phyloP scores from a whole-genome alignment of 495 filamentous ascomycete species.

The Lasiosphaeris hirsuta region DNA sequence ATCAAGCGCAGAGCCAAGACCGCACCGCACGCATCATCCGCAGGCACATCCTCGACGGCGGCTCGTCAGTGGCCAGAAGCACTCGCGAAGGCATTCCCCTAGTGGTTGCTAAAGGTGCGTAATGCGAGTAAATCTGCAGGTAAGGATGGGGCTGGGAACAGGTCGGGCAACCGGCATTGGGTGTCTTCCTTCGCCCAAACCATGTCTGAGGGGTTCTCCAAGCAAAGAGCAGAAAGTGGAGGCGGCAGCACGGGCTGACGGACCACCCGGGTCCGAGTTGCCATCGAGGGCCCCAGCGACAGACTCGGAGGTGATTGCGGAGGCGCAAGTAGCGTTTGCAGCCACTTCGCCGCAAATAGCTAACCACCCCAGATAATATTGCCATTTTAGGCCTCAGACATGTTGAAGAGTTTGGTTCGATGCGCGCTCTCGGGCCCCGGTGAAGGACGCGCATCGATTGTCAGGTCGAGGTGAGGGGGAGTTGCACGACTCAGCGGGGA shows the following conservation, averaged over 20 bases:
- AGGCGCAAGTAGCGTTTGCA: neutral
- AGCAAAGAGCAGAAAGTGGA: neutral
- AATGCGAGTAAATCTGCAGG: slow-evolving; percentile 11
- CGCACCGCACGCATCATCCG: neutral
- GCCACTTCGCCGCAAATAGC: slow-evolving; percentile 2
- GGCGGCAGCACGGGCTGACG: neutral
- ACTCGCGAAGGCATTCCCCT: neutral
- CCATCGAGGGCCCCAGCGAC: neutral
- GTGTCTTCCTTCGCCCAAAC: slow-evolving; percentile 1
- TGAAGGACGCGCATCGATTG: neutral
- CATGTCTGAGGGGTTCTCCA: slow-evolving; percentile 1
- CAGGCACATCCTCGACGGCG: neutral
- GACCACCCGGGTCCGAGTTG: slow-evolving; percentile 6
- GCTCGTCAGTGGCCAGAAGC: slow-evolving; percentile 4
- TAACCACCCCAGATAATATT: neutral
- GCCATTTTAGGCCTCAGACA: slow-evolving; percentile 8
- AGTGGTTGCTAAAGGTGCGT: slow-evolving; percentile 1
- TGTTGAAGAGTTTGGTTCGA: neutral
- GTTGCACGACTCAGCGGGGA: slow-evolving; percentile 5
- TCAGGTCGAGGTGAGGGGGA: neutral
- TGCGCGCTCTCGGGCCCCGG: slow-evolving; percentile 3
- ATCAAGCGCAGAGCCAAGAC: no score
- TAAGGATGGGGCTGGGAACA: slow-evolving; percentile 10
- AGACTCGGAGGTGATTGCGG: no score
- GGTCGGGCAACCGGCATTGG: slow-evolving; percentile 3